phyloP scores from a whole-genome alignment of 331 rosid species.

The Dryas integrifolia region DNA sequence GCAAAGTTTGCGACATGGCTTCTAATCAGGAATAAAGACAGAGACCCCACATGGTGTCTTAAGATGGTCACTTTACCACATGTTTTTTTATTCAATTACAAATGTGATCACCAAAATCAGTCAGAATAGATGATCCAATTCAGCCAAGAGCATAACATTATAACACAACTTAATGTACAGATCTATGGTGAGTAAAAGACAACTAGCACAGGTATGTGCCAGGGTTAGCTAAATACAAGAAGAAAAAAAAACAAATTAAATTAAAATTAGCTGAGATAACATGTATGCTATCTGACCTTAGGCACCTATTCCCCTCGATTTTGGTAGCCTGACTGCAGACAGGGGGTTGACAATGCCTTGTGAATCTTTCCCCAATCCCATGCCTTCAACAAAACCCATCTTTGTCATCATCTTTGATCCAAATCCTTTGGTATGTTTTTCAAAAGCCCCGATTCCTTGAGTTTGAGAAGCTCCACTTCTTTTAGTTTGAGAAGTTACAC shows the following conservation, averaged over 20 bases:
- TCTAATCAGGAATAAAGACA: not conserved
- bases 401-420: constrained; percentile 90
- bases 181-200: not conserved
- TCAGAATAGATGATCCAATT: too few species aligned
- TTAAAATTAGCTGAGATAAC: not conserved
- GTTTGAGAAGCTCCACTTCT: constrained; percentile 4
- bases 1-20: not conserved
- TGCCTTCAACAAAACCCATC: constrained; percentile 84
- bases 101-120: not conserved
- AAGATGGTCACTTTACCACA: constrained; percentile 4
- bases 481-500: constrained; percentile 16
- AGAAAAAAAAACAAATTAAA: not conserved
- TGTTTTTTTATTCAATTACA: not conserved
- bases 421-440: constrained; percentile 71
- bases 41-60: not conserved
- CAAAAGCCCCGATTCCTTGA: constrained; percentile 57
- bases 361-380: constrained; percentile 64
- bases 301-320: constrained; percentile 74
- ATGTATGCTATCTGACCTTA: constrained; percentile 30
- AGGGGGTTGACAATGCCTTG: constrained; percentile 70
- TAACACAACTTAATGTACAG: constrained; percentile 3
- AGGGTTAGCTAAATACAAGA: not conserved
- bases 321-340: constrained; percentile 55
- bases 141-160: not conserved
- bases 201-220: constrained; percentile 5